A percentile compares a stretch with the other conserved stretches of the same genome.
Conservation (phyloP, 1,284 basidiomycete genomes). For the Rhodofomes roseus region DNA sequence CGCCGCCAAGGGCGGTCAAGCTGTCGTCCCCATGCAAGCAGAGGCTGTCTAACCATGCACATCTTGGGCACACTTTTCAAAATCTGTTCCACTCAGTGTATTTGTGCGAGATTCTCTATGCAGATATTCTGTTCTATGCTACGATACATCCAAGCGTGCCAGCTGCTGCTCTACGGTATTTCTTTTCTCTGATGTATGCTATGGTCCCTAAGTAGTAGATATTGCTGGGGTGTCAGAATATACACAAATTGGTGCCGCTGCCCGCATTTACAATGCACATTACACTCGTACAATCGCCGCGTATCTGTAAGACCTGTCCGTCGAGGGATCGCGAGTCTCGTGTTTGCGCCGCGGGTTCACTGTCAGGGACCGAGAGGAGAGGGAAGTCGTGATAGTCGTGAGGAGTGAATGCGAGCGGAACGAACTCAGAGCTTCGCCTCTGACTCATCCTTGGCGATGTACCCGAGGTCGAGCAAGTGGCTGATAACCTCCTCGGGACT, state of each 20-base stretch:
- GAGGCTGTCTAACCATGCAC: conserved; percentile 19
- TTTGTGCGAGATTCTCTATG: conserved; percentile 4
- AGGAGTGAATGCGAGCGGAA: not conserved
- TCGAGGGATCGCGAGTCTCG: not conserved
- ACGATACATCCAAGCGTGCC: conserved; percentile 6
- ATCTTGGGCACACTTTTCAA: not conserved
- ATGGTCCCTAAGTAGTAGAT: conserved; percentile 5
- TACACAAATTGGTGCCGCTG: conserved; percentile 2
- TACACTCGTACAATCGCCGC: conserved; percentile 8
- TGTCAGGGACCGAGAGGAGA: not conserved
- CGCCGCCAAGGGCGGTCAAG: conserved; percentile 80
- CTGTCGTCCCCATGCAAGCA: conserved; percentile 36
- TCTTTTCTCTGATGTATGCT: conserved; percentile 5
- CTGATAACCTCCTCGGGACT: conserved; percentile 72
- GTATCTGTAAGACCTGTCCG: not conserved
- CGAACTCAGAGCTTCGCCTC: conserved; percentile 19
- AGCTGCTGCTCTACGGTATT: conserved; percentile 6
- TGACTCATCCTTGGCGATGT: conserved; percentile 14
- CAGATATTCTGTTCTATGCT: conserved; percentile 3
- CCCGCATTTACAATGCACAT: not conserved
- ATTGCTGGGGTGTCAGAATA: conserved; percentile 5
- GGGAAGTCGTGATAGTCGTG: conserved; percentile 2
- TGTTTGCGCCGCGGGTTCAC: conserved; percentile 2
- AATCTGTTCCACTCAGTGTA: conserved; percentile 5
- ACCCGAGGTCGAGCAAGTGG: conserved; percentile 56